These are phyloP conservation scores for Blastobotrys americana DNA, from an alignment of 805 yeast species.

Conservation along the genomic window DNA sequence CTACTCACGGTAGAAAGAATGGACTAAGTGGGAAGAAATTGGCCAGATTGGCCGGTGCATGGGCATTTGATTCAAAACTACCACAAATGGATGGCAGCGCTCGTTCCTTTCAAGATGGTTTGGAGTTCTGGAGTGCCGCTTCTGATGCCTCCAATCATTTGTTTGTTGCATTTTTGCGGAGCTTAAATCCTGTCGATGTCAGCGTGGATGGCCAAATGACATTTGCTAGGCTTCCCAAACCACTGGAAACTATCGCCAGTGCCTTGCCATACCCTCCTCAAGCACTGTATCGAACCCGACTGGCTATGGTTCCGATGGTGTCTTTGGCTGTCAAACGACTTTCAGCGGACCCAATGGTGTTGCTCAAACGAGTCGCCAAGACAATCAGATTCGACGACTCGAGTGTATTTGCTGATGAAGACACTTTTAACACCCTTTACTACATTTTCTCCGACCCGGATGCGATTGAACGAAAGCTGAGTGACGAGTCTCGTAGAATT, in stretches of 20 bases:
- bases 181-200: constrained; percentile 31
- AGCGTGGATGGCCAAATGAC: constrained; percentile 1
- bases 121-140: constrained; percentile 70
- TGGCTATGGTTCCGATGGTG: constrained; percentile 55
- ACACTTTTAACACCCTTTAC: constrained; percentile 68
- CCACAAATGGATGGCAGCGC: constrained; percentile 3
- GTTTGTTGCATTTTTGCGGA: constrained; percentile 64
- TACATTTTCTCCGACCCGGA: constrained; percentile 54
- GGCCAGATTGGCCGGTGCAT: constrained; percentile 72
- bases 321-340: constrained; percentile 42
- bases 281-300: constrained; percentile 37
- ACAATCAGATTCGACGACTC: constrained; percentile 64
- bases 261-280: constrained; percentile 65
- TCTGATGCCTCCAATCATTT: constrained; percentile 83
- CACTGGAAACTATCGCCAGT: constrained; percentile 42
- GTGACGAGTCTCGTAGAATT: constrained; percentile 64
- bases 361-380: constrained; percentile 50
- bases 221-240: constrained; percentile 43
- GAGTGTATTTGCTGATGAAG: constrained; percentile 62
- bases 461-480: constrained; percentile 49
- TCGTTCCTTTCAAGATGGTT: constrained; percentile 57
- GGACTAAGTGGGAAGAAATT: constrained; percentile 74
- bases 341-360: constrained; percentile 47
- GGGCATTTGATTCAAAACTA: constrained; percentile 59
- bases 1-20: constrained; percentile 72